Evolutionary conservation across 2,329 filamentous ascomycete species (phyloP), one percentile per base, ranked within the genome.

Genomic region (Xylariaceae sp.): DNA sequence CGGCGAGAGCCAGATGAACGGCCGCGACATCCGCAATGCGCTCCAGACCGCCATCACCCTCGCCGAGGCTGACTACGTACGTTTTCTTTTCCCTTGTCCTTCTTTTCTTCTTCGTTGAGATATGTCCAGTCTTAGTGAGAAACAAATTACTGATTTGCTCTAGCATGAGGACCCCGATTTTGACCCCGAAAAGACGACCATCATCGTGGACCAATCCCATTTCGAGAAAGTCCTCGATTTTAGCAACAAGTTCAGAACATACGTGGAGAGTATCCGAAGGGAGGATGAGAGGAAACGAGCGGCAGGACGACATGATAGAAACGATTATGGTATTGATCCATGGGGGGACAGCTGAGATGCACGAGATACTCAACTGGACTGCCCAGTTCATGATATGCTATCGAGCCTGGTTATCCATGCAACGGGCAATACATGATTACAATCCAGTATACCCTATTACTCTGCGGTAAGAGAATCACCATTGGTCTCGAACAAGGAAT

Each of bases 101-200:
- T n/a, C n/a, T n/a, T n/a, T 34, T 18, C 17, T 39, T 61, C 71
- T 71, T 35, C 68, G 68, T 1, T 56, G 66, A 1, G 63, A 69
- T 47, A 69, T 69, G 69, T 68, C 4, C 67, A 72, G 58, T 62
- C 52, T 13, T 65, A 69, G 30, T 63, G 65, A 12, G 48, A n/a
- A n/a, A n/a, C n/a, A n/a, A n/a, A n/a, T n/a, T n/a, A n/a, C n/a
- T n/a, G n/a, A n/a, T n/a, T n/a, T n/a, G n/a, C n/a, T n/a, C n/a
- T n/a, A n/a, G n/a, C n/a, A 65, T 18, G 65, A 67, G 18, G 59
- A 62, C 31, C 43, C 43, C 12, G 45, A 45, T 7, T 48, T 45
- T 19, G 37, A 45, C 9, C 17, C 19, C 0, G 45, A 45, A 2
- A 41, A 15, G 17, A 43, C 18, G 24, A 32, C 19, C 9, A 40